A percentile compares a stretch with the other conserved stretches of the same genome.
Evolutionary conservation across 2,329 filamentous ascomycete species (phyloP).

Genomic region (Coniella vitis): DNA sequence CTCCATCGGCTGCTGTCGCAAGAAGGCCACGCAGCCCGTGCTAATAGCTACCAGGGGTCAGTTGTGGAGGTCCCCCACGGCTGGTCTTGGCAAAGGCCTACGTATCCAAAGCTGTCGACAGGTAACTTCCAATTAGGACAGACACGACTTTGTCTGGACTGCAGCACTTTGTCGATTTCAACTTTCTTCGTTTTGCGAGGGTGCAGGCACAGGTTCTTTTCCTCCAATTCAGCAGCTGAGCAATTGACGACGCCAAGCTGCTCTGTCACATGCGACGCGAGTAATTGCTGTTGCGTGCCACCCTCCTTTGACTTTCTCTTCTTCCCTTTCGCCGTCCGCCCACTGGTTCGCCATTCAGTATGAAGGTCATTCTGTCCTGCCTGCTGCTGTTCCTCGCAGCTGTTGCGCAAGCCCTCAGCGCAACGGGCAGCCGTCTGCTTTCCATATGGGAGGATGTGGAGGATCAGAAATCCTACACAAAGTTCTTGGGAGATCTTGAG

Average conservation of each 20-base stretch:
- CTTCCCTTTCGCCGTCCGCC: conserved; percentile 15
- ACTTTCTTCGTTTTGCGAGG: too few relatives aligned
- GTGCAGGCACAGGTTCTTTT: too few relatives aligned
- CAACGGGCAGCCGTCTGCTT: conserved; percentile 70
- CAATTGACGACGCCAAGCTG: not conserved
- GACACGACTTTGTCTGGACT: conserved; percentile 7
- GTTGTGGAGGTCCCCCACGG: conserved; percentile 1
- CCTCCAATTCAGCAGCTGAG: conserved; percentile 3
- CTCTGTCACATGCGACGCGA: conserved; percentile 14
- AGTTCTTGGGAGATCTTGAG: conserved; percentile 68
- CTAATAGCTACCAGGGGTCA: conserved; percentile 1
- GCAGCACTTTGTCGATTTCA: conserved; percentile 2
- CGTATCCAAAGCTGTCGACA: conserved; percentile 24
- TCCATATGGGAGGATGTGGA: conserved; percentile 77
- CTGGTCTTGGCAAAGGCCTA: conserved; percentile 29
- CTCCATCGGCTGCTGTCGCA: not conserved
- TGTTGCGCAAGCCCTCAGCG: conserved; percentile 69
- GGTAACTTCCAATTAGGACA: too few relatives aligned
- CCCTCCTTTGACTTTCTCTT: conserved; percentile 15
- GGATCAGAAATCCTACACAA: conserved; percentile 77
- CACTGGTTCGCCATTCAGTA: conserved; percentile 33
- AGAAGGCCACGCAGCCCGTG: conserved; percentile 11
- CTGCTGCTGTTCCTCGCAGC: conserved; percentile 60
- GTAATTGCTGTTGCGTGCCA: conserved; percentile 12
- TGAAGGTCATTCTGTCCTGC: conserved; percentile 70